Evolutionary conservation across 2,329 filamentous ascomycete genomes (phyloP), one percentile per base, ranked within the genome.

Genomic region (Ophiostoma ulmi): DNA sequence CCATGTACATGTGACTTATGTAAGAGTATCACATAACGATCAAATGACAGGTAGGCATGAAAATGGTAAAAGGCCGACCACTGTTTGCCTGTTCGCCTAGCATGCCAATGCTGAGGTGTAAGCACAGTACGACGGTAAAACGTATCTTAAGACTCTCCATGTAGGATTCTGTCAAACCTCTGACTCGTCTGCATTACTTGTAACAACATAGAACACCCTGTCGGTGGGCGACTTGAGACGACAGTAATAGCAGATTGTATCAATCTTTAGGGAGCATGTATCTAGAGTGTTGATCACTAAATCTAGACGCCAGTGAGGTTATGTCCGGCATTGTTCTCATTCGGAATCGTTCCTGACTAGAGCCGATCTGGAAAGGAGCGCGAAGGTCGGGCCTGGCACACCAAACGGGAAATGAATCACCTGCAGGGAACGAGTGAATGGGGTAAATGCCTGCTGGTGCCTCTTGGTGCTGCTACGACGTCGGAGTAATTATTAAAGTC

Each of bases 401-500:
- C 20, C 44, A 48, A 20, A 48, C 44, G n/a, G 44, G 52, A 26
- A 58, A 58, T 58, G 22, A 58, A 58, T 58, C 52, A 58, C 52
- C 52, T 58, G 52, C 52, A 58, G 52, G 52, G 52, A 58, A 58
- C 52, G 52, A 58, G 52, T 58, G 52, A 58, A 58, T 58, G 52
- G 52, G 52, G 52, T 22, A 58, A 7, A 26, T 10, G n/a, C 17
- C 8, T 44, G 39, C 31, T 31, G 31, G 31, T 4, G 79, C n/a
- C n/a, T 77, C 58, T 83, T 78, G 70, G 81, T 1, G 79, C 78
- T 55, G 83, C 78, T 70, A 79, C 81, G 31, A 31, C 31, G 31
- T 44, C 39, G 11, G 52, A 26, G n/a, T 2, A 26, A 58, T 31
- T 31, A 31, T 31, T 3, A 31, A 31, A 3, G 3, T 31, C 31